These are phyloP conservation scores for Leonotis leonurus DNA, from an alignment of 257 asterid genomes.

Conservation along the genomic window DNA sequence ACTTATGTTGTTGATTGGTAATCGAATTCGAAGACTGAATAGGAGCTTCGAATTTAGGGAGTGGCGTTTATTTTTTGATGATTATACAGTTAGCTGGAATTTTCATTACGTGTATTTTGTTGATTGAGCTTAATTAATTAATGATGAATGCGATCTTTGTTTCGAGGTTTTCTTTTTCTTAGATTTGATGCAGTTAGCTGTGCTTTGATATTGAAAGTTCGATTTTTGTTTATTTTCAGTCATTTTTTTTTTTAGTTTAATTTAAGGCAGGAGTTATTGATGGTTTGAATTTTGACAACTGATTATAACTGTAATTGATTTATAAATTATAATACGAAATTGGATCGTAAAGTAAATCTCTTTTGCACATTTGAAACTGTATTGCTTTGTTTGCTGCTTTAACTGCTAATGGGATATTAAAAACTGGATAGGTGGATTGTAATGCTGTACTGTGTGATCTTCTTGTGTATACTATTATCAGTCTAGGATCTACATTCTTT, in stretches of 20 bases:
- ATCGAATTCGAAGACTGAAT: neutral
- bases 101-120: neutral
- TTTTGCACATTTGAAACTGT: neutral
- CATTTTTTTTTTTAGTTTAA: neutral
- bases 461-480: neutral
- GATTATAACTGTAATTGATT: neutral
- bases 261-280: neutral
- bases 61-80: neutral
- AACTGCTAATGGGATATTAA: slow-evolving; percentile 2
- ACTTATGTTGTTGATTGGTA: neutral
- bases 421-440: neutral
- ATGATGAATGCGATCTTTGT: neutral
- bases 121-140: slow-evolving; percentile 3
- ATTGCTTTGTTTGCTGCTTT: neutral
- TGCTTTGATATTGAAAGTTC: neutral
- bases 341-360: neutral
- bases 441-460: neutral
- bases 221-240: neutral
- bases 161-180: neutral
- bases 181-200: neutral
- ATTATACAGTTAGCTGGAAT: neutral
- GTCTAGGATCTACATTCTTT: slow-evolving; percentile 1
- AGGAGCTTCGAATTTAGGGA: neutral
- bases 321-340: too few relatives aligned
- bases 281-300: neutral